Conservation (phyloP, 148 eudicot species). For the Fagopyrum homotropicum region DNA sequence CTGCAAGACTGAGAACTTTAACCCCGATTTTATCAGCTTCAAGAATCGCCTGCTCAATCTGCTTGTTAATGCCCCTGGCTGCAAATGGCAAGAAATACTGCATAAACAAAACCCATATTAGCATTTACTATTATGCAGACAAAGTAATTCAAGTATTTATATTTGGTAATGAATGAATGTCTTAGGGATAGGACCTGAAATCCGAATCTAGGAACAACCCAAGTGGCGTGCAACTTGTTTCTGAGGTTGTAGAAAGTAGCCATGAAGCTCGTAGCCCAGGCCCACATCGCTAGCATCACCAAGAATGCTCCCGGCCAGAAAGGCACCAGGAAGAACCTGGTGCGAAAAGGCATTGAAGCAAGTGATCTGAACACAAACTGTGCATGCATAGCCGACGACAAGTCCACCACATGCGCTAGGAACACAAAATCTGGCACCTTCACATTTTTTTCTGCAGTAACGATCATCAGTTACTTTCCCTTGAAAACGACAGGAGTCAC, state of each 20-base stretch:
- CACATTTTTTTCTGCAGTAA: constrained; percentile 35
- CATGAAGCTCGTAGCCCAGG: constrained; percentile 41
- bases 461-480: not conserved
- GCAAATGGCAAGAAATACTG: constrained; percentile 90
- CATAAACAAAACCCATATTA: not conserved
- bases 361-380: constrained; percentile 44
- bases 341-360: constrained; percentile 38
- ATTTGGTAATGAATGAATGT: too few species aligned
- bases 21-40: constrained; percentile 64
- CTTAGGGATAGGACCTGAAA: constrained; percentile 39
- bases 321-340: constrained; percentile 29
- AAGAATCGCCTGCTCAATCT: constrained; percentile 65
- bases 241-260: constrained; percentile 40
- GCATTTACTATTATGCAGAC: not conserved
- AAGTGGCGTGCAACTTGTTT: constrained; percentile 46
- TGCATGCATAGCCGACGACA: constrained; percentile 45
- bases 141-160: not conserved
- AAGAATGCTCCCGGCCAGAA: constrained; percentile 28
- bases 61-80: constrained; percentile 60
- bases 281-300: constrained; percentile 53
- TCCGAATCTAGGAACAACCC: constrained; percentile 67
- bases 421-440: constrained; percentile 73
- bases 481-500: not conserved
- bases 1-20: constrained; percentile 78
- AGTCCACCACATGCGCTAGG: constrained; percentile 65